phyloP scores from a whole-genome alignment of 73 alveolate species.

The Tetrahymena malaccensis region DNA sequence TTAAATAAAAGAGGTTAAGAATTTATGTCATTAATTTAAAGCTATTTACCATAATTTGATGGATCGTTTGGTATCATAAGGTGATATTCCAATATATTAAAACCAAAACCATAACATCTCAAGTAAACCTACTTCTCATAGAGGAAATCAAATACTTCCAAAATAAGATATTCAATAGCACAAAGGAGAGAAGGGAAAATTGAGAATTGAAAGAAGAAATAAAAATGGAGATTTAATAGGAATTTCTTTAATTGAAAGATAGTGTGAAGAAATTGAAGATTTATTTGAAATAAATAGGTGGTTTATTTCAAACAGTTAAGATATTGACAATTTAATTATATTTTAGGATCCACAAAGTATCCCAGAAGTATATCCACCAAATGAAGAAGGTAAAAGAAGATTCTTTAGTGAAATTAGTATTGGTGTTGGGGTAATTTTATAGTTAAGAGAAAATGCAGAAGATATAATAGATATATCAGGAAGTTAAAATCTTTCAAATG shows the following conservation, averaged over 20 bases:
- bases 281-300: background rate
- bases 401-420: background rate
- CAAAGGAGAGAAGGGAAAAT: background rate
- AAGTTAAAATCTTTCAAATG: background rate
- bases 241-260: background rate
- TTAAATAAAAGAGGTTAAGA: background rate
- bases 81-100: background rate
- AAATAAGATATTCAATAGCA: background rate
- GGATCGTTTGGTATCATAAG: background rate
- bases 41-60: background rate
- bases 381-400: background rate
- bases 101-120: background rate
- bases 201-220: background rate
- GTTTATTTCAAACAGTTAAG: background rate
- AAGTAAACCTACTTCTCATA: background rate
- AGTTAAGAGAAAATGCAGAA: background rate
- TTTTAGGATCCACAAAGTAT: background rate
- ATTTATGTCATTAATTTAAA: background rate
- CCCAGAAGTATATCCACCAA: background rate
- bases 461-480: background rate
- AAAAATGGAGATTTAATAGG: background rate
- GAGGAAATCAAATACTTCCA: background rate
- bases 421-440: background rate
- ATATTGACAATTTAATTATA: background rate
- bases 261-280: background rate